These are phyloP conservation scores for Aspergillus sergii DNA, from an alignment of 2,329 filamentous ascomycete genomes.

Conservation along the genomic window DNA sequence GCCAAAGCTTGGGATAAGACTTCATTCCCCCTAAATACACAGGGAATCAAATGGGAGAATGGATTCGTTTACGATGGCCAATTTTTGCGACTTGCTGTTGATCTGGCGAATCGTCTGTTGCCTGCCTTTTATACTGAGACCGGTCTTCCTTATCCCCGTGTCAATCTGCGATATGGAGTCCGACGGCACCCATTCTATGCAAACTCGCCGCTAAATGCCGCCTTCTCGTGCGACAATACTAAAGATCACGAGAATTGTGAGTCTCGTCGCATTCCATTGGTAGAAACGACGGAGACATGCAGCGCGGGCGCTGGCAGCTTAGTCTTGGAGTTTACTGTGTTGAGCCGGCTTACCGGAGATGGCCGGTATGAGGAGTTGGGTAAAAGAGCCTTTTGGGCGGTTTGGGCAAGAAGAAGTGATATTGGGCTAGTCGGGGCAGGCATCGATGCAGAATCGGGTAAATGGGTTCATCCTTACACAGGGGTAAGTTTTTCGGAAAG, in stretches of 20 bases:
- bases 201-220: constrained; percentile 75
- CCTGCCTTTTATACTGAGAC: constrained; percentile 92
- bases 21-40: constrained; percentile 19
- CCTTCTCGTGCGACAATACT: constrained; percentile 47
- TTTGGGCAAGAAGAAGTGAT: constrained; percentile 85
- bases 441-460: constrained; percentile 86
- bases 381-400: constrained; percentile 93
- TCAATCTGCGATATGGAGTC: constrained; percentile 87
- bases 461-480: constrained; percentile 87
- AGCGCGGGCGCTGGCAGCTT: constrained; percentile 95
- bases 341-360: constrained; percentile 87
- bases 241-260: constrained; percentile 49
- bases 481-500: constrained; percentile 52
- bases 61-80: constrained; percentile 87
- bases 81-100: constrained; percentile 81
- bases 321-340: constrained; percentile 86
- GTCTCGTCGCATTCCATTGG: constrained; percentile 28
- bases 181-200: constrained; percentile 71
- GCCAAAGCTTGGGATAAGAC: constrained; percentile 47
- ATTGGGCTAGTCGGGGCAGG: constrained; percentile 88
- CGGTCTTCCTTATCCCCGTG: constrained; percentile 89
- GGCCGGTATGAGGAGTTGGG: constrained; percentile 84
- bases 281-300: constrained; percentile 92
- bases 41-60: constrained; percentile 69
- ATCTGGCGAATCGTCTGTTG: constrained; percentile 79